phyloP scores from a whole-genome alignment of 768 basidiomycete species.

The Termitomyces sp. region DNA sequence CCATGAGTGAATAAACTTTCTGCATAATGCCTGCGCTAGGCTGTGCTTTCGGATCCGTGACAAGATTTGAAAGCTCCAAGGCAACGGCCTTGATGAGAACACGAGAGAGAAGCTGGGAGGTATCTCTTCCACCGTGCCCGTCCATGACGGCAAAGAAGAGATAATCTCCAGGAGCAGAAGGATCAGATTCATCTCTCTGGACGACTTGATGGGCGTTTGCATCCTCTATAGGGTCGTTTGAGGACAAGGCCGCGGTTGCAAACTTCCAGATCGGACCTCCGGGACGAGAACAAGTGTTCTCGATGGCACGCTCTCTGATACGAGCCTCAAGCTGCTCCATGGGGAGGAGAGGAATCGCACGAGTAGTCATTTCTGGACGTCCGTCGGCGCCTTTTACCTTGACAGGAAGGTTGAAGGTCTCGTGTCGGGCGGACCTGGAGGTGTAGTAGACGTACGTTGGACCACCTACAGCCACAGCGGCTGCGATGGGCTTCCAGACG shows the following conservation, averaged over 20 bases:
- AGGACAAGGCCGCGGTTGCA: slow-evolving; percentile 74
- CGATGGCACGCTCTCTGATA: slow-evolving; percentile 52
- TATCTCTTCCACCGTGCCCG: slow-evolving; percentile 83
- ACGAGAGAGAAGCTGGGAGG: slow-evolving; percentile 80
- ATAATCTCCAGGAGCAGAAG: slow-evolving; percentile 63
- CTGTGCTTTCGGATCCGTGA: slow-evolving; percentile 31
- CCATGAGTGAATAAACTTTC: slow-evolving; percentile 38
- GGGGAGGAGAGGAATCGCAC: slow-evolving; percentile 55
- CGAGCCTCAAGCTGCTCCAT: slow-evolving; percentile 54
- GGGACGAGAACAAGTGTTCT: slow-evolving; percentile 45
- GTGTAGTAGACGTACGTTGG: slow-evolving; percentile 62
- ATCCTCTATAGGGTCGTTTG: slow-evolving; percentile 94
- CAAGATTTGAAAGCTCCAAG: slow-evolving; percentile 64
- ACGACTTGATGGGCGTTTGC: slow-evolving; percentile 73
- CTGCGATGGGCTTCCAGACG: slow-evolving; percentile 68
- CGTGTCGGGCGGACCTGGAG: slow-evolving; percentile 35
- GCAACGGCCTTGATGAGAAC: slow-evolving; percentile 84
- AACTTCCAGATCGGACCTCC: slow-evolving; percentile 69
- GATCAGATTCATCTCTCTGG: slow-evolving; percentile 57
- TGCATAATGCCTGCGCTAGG: slow-evolving; percentile 33
- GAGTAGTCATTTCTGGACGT: slow-evolving; percentile 51
- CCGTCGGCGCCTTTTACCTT: slow-evolving; percentile 59
- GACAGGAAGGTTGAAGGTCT: slow-evolving; percentile 61
- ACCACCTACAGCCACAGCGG: slow-evolving; percentile 51
- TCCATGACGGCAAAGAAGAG: slow-evolving; percentile 91